Conservation (phyloP, 2,329 filamentous ascomycete species). For the Dactylellina sp. region DNA sequence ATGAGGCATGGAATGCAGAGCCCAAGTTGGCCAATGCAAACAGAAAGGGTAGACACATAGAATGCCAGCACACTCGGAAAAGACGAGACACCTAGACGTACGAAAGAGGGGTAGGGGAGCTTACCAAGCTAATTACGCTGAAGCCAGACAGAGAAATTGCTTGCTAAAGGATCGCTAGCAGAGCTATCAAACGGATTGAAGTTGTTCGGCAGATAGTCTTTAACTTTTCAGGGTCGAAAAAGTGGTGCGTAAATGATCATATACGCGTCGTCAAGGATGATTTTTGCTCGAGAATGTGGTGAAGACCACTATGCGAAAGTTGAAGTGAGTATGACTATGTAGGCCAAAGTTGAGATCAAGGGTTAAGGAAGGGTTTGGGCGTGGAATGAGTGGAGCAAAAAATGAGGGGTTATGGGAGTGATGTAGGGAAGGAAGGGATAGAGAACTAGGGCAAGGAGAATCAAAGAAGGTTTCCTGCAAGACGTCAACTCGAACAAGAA, state of each 20-base stretch:
- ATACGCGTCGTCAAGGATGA: constrained; percentile 56
- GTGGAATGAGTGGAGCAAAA: constrained; percentile 46
- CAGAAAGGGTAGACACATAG: constrained; percentile 1
- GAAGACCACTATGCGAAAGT: constrained; percentile 53
- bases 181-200: constrained; percentile 46
- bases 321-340: constrained; percentile 26
- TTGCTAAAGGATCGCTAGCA: constrained; percentile 57
- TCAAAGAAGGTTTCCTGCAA: constrained; percentile 41
- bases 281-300: constrained; percentile 46
- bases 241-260: constrained; percentile 57
- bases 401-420: constrained; percentile 55
- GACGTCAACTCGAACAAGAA: constrained; percentile 47
- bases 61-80: constrained; percentile 35
- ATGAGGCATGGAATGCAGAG: constrained; percentile 16
- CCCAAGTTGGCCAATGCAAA: constrained; percentile 10
- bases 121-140: constrained; percentile 41
- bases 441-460: constrained; percentile 39
- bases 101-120: constrained; percentile 41
- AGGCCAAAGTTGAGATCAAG: constrained; percentile 32
- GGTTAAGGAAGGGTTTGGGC: constrained; percentile 26
- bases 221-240: constrained; percentile 48
- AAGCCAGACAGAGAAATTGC: constrained; percentile 36
- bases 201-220: constrained; percentile 39
- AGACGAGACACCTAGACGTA: constrained; percentile 9
- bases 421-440: constrained; percentile 54